Evolutionary conservation across 2,329 filamentous ascomycete genomes (phyloP), one percentile per base, ranked within the genome.

Genomic region (Hirsutella thompsonii): DNA sequence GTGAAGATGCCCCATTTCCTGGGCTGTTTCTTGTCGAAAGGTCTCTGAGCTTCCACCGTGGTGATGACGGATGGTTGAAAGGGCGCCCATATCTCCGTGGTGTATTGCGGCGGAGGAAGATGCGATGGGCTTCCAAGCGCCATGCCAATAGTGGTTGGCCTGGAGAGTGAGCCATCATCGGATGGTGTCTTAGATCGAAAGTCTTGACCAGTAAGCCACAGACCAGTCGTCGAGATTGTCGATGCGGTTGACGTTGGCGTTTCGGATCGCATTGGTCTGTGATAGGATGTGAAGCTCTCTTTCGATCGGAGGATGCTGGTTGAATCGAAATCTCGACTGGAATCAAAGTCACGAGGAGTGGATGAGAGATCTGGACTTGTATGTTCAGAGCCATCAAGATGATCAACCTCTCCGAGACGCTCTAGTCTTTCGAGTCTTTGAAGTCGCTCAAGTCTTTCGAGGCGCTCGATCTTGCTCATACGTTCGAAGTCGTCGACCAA

Each of bases 81-180:
- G 18, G 52, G 54, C 28, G 52, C 57, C 49, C 55, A 59, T 28
- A 55, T 55, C 18, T 49, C 45, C 29, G 48, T 46, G 29, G 40
- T 42, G 40, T 41, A 41, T 28, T 47, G 44, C 23, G 23, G 11
- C 23, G 23, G 23, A 28, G 62, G 61, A 14, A 61, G 57, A 32
- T 64, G 63, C n/a, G 68, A 63, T 20, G 83, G 83, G 52, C 81
- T 87, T 26, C 82, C 83, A 42, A 87, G 61, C 1, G 83, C 83
- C 69, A 88, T 79, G 9, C 83, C 83, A 46, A 88, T 87, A 49
- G 65, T 68, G 45, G 55, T 55, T n/a, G 57, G 47, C 10, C 52
- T 52, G 18, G 49, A 53, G 33, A 52, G 49, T 11, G 47, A 38
- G 14, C 41, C 38, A 2, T 66, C 65, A 23, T 54, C 57, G 40